A percentile compares a stretch with the other conserved stretches of the same genome.
Evolutionary conservation across 441 rosid species (phyloP).

Genomic region (Melastoma candidum): DNA sequence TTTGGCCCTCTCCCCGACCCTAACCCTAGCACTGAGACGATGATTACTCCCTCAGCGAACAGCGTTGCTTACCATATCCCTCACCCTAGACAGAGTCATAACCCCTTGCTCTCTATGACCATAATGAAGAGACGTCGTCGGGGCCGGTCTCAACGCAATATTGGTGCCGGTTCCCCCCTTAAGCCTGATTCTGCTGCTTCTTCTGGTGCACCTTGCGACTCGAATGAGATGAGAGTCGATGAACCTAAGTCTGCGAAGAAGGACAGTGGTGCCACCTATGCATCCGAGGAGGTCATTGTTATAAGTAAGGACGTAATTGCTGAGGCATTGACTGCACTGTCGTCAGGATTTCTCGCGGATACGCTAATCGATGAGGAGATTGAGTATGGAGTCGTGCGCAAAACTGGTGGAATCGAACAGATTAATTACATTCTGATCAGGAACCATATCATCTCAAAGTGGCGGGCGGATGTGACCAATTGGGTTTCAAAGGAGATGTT

Average conservation of each 20-base stretch:
- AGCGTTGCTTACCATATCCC: too few species aligned
- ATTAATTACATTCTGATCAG: slow-evolving; percentile 78
- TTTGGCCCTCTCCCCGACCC: slow-evolving; percentile 14
- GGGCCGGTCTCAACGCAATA: slow-evolving; percentile 53
- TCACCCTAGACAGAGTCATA: slow-evolving; percentile 5
- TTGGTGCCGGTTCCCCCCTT: slow-evolving; percentile 31
- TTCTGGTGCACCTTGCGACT: slow-evolving; percentile 9
- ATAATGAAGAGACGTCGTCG: slow-evolving; percentile 82
- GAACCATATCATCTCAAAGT: slow-evolving; percentile 72
- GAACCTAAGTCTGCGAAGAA: slow-evolving; percentile 11
- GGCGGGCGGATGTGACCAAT: slow-evolving; percentile 61
- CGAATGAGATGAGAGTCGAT: neutral
- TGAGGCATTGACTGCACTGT: slow-evolving; percentile 73
- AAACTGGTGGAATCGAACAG: slow-evolving; percentile 84
- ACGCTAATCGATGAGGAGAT: slow-evolving; percentile 79
- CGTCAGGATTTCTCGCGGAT: slow-evolving; percentile 90
- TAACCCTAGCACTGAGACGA: slow-evolving; percentile 13
- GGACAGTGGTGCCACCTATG: neutral
- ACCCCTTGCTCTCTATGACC: slow-evolving; percentile 45
- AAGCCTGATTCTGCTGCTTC: slow-evolving; percentile 14
- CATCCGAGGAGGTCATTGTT: slow-evolving; percentile 78
- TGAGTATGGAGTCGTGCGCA: slow-evolving; percentile 64
- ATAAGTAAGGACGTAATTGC: slow-evolving; percentile 79
- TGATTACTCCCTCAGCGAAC: too few species aligned
- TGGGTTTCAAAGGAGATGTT: slow-evolving; percentile 78